Base-by-base conservation (phyloP, 306 rosid genomes). In the Pueraria montana region DNA sequence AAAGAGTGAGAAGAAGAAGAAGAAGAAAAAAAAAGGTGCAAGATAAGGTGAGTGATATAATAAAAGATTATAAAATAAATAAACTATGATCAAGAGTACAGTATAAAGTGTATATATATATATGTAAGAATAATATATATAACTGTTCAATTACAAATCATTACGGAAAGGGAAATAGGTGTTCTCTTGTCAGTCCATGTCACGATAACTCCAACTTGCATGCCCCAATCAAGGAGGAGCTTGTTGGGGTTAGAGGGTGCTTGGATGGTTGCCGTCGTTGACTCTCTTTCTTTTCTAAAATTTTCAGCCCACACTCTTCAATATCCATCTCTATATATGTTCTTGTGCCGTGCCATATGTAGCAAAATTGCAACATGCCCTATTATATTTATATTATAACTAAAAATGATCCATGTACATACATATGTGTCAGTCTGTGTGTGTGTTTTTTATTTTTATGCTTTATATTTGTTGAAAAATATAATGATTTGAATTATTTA, bases 91-190 rank as follows among this genome's bases (percentile, higher is more conserved):
- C n/a, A 46, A 50, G 56, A 5, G 8, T 17, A 50, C 52, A 46
- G 52, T 46, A 4, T 49, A 49, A 49, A 49, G 55, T 49, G 0
- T n/a, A n/a, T n/a, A 27, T 27, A 1, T 1, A 27, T 1, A 13
- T 50, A 50, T 5, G 23, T 50, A 8, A 23, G 32, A 59, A 59
- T 11, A 59, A 23, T 24, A 55, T 58, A 10, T 45, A 46, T 0
- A 46, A 18, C 12, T 24, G 34, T 30, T 66, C 6, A 43, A 43
- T 21, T 69, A 43, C 5, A 68, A 16, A 69, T 71, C 5, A 71
- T 71, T 71, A 71, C 6, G 40, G 23, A 71, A 71, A 70, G 21
- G 64, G 63, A 72, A 72, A 72, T 50, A 5, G n/a, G 3, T 50
- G 45, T 17, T 72, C 30, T 72, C 14, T 11, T 80, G 77, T 52